Base-by-base conservation (phyloP, 2,329 filamentous ascomycete species). In the Aspergillus fructus region DNA sequence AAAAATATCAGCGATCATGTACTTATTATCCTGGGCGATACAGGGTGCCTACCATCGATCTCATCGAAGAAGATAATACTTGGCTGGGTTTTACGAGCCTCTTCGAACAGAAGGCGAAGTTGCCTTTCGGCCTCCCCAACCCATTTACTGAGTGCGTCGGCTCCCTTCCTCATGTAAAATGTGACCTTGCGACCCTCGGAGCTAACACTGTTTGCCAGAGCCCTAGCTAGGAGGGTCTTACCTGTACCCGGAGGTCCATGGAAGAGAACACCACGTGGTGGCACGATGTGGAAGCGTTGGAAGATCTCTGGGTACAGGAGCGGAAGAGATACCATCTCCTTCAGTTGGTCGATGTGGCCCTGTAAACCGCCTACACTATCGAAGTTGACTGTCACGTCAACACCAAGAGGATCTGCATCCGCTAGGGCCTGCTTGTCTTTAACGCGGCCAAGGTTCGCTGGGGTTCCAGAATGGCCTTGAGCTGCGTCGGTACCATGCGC, bases 61-160 rank as follows among this genome's bases (percentile, higher is more conserved):
- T 99, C 94, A 72, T 99, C 94, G 66, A 99, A 97, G 79, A 99
- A 99, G 73, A 99, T 99, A 75, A 99, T 99, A 73, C 93, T 97
- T 0, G 94, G 94, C 69, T 99, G 94, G 1, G 89, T 97, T 73
- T 92, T 94, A 60, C 93, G 85, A 15, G 94, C 94, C 75, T 99
- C 94, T 67, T 97, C 94, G 63, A 99, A 99, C 5, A 99, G 82
- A 56, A 97, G 79, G 46, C 94, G 88, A 53, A 99, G 84, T 72
- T 99, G 94, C 75, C 93, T 89, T 76, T 99, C 94, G 9, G 96
- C 94, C 76, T 99, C 94, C 71, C 94, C 94, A 52, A 99, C 94
- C 94, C 94, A 99, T 76, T 99, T 99, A 75, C 93, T 97, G 61
- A 99, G 80, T 15, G 93, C 93, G 82, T 99, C 94, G 23, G 94